Evolutionary conservation across 2,329 filamentous ascomycete species (phyloP).

Genomic region (Penicillium sp.): DNA sequence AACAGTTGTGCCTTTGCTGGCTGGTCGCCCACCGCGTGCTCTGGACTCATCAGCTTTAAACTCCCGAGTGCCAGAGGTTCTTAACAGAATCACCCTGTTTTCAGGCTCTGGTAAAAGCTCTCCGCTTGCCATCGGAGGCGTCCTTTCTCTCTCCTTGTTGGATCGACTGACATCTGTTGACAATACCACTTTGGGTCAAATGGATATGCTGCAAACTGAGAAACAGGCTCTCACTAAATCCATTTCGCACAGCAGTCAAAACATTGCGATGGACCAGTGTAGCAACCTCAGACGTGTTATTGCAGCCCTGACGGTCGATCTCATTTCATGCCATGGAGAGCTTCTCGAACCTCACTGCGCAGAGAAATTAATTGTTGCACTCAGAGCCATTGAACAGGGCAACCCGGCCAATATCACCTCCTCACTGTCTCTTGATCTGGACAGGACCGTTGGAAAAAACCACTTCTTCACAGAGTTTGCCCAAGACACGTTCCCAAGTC

Average conservation of each 20-base stretch:
- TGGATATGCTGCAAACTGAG: constrained; percentile 68
- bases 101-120: constrained; percentile 38
- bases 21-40: constrained; percentile 41
- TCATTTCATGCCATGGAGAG: constrained; percentile 40
- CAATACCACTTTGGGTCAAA: constrained; percentile 61
- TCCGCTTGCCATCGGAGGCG: constrained; percentile 53
- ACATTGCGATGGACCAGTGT: constrained; percentile 58
- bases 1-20: constrained; percentile 41
- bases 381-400: constrained; percentile 32
- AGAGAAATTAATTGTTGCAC: constrained; percentile 22
- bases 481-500: constrained; percentile 33
- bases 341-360: constrained; percentile 37
- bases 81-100: constrained; percentile 43
- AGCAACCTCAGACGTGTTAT: constrained; percentile 56
- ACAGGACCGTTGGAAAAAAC: constrained; percentile 24
- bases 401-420: constrained; percentile 17
- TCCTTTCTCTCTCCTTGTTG: constrained; percentile 59
- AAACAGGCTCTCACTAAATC: constrained; percentile 64
- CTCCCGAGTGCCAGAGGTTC: constrained; percentile 38
- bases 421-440: constrained; percentile 20
- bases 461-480: constrained; percentile 44
- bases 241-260: constrained; percentile 54
- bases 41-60: constrained; percentile 38
- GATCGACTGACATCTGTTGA: constrained; percentile 57
- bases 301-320: constrained; percentile 37